A percentile compares a stretch with the other conserved stretches of the same genome.
Conservation (phyloP, 805 yeast genomes). For the Middelhovenomyces tepae region DNA sequence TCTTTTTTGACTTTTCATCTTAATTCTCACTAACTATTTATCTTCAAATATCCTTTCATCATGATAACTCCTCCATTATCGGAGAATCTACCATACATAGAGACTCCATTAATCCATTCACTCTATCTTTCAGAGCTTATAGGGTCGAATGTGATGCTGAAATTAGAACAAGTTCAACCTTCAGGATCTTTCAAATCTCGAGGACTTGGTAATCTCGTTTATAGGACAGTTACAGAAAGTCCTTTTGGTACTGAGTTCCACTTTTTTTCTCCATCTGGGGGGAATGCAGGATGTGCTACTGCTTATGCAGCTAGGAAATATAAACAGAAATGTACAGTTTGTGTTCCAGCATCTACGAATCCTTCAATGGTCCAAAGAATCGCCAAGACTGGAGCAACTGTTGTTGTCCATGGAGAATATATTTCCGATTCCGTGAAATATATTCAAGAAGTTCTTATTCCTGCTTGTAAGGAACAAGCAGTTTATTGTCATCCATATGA, state of each 20-base stretch:
- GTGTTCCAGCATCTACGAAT: constrained; percentile 44
- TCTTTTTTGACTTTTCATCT: too few species aligned
- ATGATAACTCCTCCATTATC: too few species aligned
- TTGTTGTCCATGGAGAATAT: constrained; percentile 62
- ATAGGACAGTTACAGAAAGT: constrained; percentile 48
- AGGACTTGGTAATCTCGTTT: constrained; percentile 87
- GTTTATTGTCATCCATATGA: constrained; percentile 91
- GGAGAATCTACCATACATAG: constrained; percentile 32
- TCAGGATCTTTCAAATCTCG: constrained; percentile 90
- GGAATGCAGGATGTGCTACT: constrained; percentile 97
- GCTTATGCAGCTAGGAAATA: constrained; percentile 76
- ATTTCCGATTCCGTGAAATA: constrained; percentile 70
- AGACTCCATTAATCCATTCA: constrained; percentile 71
- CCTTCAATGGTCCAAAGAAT: constrained; percentile 39
- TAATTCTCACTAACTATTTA: too few species aligned
- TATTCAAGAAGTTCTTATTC: constrained; percentile 66
- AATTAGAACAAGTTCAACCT: constrained; percentile 80
- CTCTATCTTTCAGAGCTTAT: constrained; percentile 62
- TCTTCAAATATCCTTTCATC: too few species aligned
- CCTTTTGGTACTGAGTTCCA: constrained; percentile 21
- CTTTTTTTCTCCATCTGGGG: constrained; percentile 88
- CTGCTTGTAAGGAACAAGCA: constrained; percentile 43
- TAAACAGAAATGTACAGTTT: constrained; percentile 49
- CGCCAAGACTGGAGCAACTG: constrained; percentile 41
- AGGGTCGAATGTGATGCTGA: constrained; percentile 62